Evolutionary conservation across 2,329 filamentous ascomycete genomes (phyloP), one percentile per base, ranked within the genome.

Genomic region (Metarhizium sp.): DNA sequence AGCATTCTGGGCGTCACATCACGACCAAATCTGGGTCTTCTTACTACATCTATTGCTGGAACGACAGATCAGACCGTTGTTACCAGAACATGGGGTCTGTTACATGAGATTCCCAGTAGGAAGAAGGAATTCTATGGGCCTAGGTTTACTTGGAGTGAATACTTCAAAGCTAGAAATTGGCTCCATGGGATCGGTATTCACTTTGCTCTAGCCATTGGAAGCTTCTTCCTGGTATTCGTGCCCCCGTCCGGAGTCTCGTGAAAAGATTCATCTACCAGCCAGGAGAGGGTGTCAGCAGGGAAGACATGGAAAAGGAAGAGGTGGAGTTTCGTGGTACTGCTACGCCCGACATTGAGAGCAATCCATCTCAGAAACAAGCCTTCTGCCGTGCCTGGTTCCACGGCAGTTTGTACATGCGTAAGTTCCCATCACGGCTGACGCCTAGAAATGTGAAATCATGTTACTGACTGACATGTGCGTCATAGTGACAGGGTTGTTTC

Each of bases 361-460:
- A 63, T 63, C 67, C 52, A 4, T 63, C 50, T 4, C 65, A 65
- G 14, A 73, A 82, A 69, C 74, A 78, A 62, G 85, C 81, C 0
- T 78, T 76, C 51, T 79, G 76, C 53, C 77, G 76, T 53, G 77
- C 82, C 45, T 73, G 75, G 61, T 84, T 76, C 60, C 69, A 76
- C 4, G 86, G 87, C 3, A 79, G 80, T 61, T 75, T 84, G 65
- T 92, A 92, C 67, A 71, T 73, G n/a, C 69, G 82, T 86, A 67
- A 78, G 82, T 71, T 48, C 18, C 52, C 20, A 29, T 16, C 25
- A 11, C 48, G n/a, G 52, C 18, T 55, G 2, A 36, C 4, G 18
- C 8, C 34, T 34, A 11, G 10, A 8, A 30, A 45, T 16, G 6
- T 11, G 6, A 7, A 45, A 20, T 25, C 6, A n/a, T 16, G 7